These are phyloP conservation scores for Gymnopus androsaceus DNA, from an alignment of 1,284 basidiomycete species.

Conservation along the genomic window DNA sequence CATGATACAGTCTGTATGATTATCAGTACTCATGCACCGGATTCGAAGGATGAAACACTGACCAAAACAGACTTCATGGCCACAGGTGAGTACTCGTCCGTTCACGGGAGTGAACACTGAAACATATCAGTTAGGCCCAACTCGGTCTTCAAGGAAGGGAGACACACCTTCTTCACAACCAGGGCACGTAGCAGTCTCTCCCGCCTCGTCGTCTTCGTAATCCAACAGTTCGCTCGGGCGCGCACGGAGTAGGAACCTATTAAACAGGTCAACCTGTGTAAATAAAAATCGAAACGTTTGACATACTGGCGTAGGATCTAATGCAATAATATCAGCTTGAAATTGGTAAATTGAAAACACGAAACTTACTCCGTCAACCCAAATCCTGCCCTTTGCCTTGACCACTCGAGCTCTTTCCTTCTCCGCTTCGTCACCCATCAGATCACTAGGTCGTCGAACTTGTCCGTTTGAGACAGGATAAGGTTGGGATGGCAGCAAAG, in stretches of 20 bases:
- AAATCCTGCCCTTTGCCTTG: constrained; percentile 53
- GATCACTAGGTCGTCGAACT: constrained; percentile 51
- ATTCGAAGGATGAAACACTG: too few species aligned
- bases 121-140: not conserved
- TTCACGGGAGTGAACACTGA: constrained; percentile 52
- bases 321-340: constrained; percentile 36
- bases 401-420: constrained; percentile 58
- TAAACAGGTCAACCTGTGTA: not conserved
- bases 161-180: constrained; percentile 55
- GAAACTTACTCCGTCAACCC: constrained; percentile 51
- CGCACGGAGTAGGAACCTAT: constrained; percentile 51
- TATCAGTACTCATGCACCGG: not conserved
- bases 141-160: too few species aligned
- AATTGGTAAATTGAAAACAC: constrained; percentile 31
- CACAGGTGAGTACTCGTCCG: constrained; percentile 55
- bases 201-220: constrained; percentile 9
- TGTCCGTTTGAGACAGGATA: constrained; percentile 50
- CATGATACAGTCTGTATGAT: constrained; percentile 48
- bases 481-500: constrained; percentile 67
- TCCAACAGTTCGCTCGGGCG: constrained; percentile 30
- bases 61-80: constrained; percentile 66
- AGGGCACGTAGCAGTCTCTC: constrained; percentile 41
- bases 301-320: constrained; percentile 4
- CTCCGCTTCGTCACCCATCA: constrained; percentile 49
- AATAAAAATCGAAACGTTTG: not conserved